A percentile compares a stretch with the other conserved stretches of the same genome.
Evolutionary conservation across 495 filamentous ascomycete genomes (phyloP).

Genomic region (Aspergillus mulundensis): DNA sequence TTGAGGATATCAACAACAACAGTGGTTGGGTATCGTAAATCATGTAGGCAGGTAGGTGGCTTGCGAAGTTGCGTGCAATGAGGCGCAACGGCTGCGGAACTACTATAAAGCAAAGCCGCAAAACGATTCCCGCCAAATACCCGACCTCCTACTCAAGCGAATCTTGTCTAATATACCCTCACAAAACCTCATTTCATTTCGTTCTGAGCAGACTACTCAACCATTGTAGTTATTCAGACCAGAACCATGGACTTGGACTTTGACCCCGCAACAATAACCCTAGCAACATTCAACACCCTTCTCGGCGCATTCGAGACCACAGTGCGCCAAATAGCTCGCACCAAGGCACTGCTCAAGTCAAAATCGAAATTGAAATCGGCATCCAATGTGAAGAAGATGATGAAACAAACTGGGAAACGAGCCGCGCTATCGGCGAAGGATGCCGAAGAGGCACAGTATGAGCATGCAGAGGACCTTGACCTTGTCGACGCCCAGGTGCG

Average conservation of each 20-base stretch:
- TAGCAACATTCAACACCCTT: constrained; percentile 27
- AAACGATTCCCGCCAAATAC: no score
- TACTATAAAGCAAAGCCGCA: no score
- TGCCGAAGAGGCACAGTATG: constrained; percentile 4
- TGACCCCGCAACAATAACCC: constrained; percentile 28
- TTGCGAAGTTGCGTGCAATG: no score
- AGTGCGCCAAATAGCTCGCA: constrained; percentile 22
- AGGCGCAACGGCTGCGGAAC: no score
- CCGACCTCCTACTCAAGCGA: no score
- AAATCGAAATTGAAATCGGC: background rate
- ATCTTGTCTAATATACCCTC: no score
- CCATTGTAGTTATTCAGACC: background rate
- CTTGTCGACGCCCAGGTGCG: background rate
- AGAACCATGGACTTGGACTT: constrained; percentile 12
- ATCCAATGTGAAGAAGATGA: constrained; percentile 6
- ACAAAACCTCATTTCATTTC: no score
- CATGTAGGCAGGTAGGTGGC: no score
- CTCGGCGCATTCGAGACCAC: constrained; percentile 32
- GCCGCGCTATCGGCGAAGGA: background rate
- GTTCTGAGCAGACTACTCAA: no score
- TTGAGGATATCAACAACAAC: no score
- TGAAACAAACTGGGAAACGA: background rate
- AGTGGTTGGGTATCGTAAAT: no score
- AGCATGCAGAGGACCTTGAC: background rate
- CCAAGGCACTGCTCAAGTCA: constrained; percentile 14